These are phyloP conservation scores for Schizosaccharomyces cryophilus DNA, from an alignment of 805 yeast species.

Conservation along the genomic window DNA sequence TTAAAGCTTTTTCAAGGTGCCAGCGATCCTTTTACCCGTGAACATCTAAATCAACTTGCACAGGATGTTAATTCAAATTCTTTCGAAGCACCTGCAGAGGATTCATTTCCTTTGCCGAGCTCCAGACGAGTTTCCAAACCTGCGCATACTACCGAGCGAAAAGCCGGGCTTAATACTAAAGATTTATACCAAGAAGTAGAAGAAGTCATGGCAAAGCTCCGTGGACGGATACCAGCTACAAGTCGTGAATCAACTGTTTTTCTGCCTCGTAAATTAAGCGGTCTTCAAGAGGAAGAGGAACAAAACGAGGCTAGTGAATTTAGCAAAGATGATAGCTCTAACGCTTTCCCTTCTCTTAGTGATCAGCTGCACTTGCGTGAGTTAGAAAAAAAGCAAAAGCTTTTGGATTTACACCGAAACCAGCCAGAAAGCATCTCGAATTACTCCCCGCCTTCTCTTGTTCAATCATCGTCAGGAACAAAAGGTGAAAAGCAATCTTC, in stretches of 20 bases:
- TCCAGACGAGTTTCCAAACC: background rate
- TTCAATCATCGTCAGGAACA: too few species aligned
- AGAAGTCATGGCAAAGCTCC: background rate
- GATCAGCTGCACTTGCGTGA: background rate
- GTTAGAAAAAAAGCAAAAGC: background rate
- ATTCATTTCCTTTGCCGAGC: background rate
- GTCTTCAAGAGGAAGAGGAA: background rate
- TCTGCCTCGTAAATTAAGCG: background rate
- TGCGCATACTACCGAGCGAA: background rate
- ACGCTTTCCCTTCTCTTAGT: background rate
- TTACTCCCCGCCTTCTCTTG: too few species aligned
- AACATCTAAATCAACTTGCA: background rate
- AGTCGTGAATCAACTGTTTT: background rate
- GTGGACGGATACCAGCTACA: background rate
- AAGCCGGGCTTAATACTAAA: background rate
- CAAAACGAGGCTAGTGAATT: background rate
- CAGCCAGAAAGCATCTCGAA: too few species aligned
- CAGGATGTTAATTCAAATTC: background rate
- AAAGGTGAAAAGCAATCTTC: too few species aligned
- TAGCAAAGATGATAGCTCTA: background rate
- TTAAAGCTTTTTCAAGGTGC: constrained; percentile 1
- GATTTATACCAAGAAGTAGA: background rate
- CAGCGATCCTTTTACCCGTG: background rate
- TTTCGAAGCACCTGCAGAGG: background rate
- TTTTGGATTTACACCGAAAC: background rate